Percentiles rank a stretch among this genome's conserved stretches.
These are phyloP conservation scores for Boletus mariae DNA, from an alignment of 1,284 basidiomycete genomes.

Conservation along the genomic window DNA sequence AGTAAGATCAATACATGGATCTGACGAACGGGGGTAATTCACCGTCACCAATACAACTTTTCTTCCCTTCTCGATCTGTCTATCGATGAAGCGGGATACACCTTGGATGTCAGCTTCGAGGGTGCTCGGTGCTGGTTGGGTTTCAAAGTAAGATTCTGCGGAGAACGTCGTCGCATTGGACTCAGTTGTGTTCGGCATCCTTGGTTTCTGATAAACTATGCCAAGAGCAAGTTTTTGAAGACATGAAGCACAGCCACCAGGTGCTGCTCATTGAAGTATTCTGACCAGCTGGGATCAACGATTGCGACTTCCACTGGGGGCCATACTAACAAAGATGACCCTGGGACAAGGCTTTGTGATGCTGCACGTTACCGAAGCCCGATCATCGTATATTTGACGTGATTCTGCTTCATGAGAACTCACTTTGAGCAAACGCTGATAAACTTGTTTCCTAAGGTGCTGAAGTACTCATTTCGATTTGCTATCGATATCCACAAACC, in stretches of 20 bases:
- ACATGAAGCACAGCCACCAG: constrained; percentile 11
- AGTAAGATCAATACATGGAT: constrained; percentile 6
- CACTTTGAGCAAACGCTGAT: neutral
- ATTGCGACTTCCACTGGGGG: no score
- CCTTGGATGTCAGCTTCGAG: constrained; percentile 63
- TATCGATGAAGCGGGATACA: constrained; percentile 70
- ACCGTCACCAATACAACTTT: constrained; percentile 94
- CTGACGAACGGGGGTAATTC: constrained; percentile 33
- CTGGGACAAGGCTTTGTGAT: neutral
- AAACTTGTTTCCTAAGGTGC: neutral
- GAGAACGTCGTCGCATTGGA: constrained; percentile 50
- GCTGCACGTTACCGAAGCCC: neutral
- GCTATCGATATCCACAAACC: no score
- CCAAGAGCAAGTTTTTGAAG: no score
- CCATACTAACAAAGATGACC: no score
- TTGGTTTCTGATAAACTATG: neutral
- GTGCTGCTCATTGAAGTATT: no score
- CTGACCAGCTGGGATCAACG: no score
- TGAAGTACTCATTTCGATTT: neutral
- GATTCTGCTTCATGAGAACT: neutral
- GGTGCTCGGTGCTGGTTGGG: constrained; percentile 69
- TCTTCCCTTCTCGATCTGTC: constrained; percentile 59
- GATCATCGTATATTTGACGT: neutral
- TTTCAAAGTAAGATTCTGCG: constrained; percentile 83
- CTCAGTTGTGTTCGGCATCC: constrained; percentile 18